A percentile compares a stretch with the other conserved stretches of the same genome.
These are phyloP conservation scores for Erigeron philadelphicus DNA, from an alignment of 140 eudicot species.

Conservation along the genomic window DNA sequence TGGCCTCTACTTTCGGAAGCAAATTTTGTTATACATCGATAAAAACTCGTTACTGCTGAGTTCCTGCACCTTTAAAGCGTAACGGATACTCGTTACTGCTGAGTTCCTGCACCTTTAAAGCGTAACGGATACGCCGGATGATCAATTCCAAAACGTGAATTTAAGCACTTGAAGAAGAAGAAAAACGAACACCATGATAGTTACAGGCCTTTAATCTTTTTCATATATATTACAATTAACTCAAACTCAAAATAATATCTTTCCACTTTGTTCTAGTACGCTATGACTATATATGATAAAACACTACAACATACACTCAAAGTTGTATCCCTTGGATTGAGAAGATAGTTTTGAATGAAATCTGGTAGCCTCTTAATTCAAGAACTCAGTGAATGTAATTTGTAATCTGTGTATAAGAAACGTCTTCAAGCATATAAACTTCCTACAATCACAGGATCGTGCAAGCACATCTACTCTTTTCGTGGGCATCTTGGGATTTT, in stretches of 20 bases:
- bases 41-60: too few relatives aligned
- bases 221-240: not conserved
- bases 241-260: conserved; percentile 3
- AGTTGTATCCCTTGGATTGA: not conserved
- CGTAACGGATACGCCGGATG: too few relatives aligned
- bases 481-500: conserved; percentile 20
- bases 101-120: too few relatives aligned
- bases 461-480: conserved; percentile 28
- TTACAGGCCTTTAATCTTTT: not conserved
- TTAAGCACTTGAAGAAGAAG: not conserved
- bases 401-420: not conserved
- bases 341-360: not conserved
- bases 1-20: too few relatives aligned
- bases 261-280: conserved; percentile 13
- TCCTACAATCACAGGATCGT: conserved; percentile 20
- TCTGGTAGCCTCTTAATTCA: not conserved
- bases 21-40: too few relatives aligned
- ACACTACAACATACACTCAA: not conserved
- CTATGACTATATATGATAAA: not conserved
- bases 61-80: too few relatives aligned
- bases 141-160: not conserved
- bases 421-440: not conserved
- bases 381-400: not conserved
- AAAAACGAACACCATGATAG: not conserved
- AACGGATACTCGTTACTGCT: too few relatives aligned